Evolutionary conservation across 2,329 filamentous ascomycete genomes (phyloP), one percentile per base, ranked within the genome.

Genomic region (Xylariaceae sp.): DNA sequence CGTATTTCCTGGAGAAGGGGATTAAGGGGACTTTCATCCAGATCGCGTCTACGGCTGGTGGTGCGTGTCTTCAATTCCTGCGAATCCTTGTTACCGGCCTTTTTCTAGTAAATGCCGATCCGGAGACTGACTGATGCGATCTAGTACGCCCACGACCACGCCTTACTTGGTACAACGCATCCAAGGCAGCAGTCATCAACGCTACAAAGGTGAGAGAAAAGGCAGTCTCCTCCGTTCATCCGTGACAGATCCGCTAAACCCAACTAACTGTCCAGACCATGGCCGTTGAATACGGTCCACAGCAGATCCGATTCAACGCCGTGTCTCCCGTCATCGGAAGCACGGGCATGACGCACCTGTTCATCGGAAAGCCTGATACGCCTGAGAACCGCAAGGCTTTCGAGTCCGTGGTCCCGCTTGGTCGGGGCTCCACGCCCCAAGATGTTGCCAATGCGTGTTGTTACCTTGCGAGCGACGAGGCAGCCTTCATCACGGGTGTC

Each of bases 401-500:
- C 62, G 74, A 83, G 35, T 78, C 79, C 1, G 77, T 78, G 0
- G 75, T 86, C 6, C 83, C 82, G 0, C 72, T 86, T 0, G 82
- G 82, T 2, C 74, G 83, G 11, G 76, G 78, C 2, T 81, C 81
- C 1, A 80, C 80, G n/a, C 80, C 84, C 0, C 76, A 78, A 8
- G 88, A 92, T 70, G 81, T 92, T 41, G 88, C 86, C 2, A 89
- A 89, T 67, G 86, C 87, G 30, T 86, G 83, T 62, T 78, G 86
- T 15, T 92, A 87, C 69, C 72, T 92, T 51, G 86, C 86, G 1
- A 88, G 86, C 60, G 85, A 90, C 34, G 88, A 91, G 68, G 86
- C 85, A 0, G 79, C 77, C 2, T 90, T 91, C 66, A 82, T 92
- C 63, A 90, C 87, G 0, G 88, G 88, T 0, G 79, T 86, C n/a